Conservation (phyloP, 768 basidiomycete genomes). For the Panaeolus cyanescens region DNA sequence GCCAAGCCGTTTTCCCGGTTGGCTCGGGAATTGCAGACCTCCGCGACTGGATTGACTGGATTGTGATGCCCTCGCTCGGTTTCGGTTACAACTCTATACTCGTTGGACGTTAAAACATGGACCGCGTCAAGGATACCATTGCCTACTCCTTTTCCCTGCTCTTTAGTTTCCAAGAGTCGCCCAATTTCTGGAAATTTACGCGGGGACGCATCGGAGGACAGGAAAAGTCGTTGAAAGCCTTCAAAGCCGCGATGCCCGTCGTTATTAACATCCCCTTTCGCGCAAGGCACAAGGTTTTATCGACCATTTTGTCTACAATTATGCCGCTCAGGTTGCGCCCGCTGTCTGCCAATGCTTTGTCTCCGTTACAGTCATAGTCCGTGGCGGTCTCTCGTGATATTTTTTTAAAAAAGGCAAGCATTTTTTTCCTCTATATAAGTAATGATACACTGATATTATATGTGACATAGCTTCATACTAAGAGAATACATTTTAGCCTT, state of each 20-base stretch:
- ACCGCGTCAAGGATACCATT: too few relatives aligned
- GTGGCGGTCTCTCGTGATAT: not conserved
- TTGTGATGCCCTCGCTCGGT: not conserved
- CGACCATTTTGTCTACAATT: not conserved
- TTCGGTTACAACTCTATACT: not conserved
- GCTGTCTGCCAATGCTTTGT: not conserved
- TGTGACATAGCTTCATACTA: not conserved
- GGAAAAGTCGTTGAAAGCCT: too few relatives aligned
- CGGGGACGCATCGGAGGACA: not conserved
- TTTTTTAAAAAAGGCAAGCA: not conserved
- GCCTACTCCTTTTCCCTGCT: not conserved
- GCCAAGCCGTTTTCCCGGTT: constrained; percentile 22
- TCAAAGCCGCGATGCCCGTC: not conserved
- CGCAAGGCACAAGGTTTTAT: not conserved
- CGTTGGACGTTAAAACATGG: too few relatives aligned
- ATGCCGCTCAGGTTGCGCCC: not conserved
- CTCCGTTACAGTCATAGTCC: not conserved
- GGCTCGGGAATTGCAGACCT: constrained; percentile 23
- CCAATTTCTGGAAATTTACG: not conserved
- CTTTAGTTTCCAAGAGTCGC: not conserved
- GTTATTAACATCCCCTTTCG: not conserved
- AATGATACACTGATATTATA: constrained; percentile 5
- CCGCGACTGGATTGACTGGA: not conserved
- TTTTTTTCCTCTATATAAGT: constrained; percentile 8
- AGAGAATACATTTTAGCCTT: not conserved